Evolutionary conservation across 768 basidiomycete genomes (phyloP).

Genomic region (Aureoboletus auriporus): DNA sequence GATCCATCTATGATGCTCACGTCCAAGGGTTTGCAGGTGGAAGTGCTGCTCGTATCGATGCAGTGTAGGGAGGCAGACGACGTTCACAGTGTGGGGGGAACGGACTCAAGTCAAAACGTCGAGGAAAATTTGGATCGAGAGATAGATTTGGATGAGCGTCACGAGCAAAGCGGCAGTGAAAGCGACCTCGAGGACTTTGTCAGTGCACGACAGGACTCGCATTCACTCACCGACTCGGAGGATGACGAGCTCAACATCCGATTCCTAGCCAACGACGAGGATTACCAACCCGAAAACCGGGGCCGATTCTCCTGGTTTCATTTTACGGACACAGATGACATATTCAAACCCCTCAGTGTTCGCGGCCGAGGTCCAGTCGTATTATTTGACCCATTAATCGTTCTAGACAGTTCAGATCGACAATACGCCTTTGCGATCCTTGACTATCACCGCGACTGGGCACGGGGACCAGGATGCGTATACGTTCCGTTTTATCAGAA

Average conservation of each 20-base stretch:
- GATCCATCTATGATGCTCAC: slow-evolving; percentile 6
- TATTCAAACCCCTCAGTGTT: slow-evolving; percentile 1
- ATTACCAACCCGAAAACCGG: background rate
- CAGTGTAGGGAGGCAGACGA: slow-evolving; percentile 5
- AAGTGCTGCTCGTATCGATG: slow-evolving; percentile 1
- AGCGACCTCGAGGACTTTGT: background rate
- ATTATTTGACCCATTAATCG: background rate
- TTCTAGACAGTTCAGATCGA: no score
- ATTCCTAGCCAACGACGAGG: slow-evolving; percentile 2
- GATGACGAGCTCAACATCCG: background rate
- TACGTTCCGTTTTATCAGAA: slow-evolving; percentile 2
- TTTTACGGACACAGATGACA: slow-evolving; percentile 1
- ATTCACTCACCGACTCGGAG: background rate
- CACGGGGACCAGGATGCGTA: slow-evolving; percentile 1
- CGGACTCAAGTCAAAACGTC: background rate
- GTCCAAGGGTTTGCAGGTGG: slow-evolving; percentile 7
- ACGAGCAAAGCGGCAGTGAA: background rate
- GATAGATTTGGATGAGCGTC: background rate
- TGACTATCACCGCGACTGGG: slow-evolving; percentile 8
- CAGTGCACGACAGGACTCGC: background rate
- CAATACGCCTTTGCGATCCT: slow-evolving; percentile 6
- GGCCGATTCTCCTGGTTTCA: slow-evolving; percentile 3
- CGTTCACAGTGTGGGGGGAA: background rate
- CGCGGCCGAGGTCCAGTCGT: slow-evolving; percentile 4
- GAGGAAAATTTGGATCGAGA: background rate